Evolutionary conservation across 2,329 filamentous ascomycete species (phyloP).

Genomic region (Alternaria sp.): DNA sequence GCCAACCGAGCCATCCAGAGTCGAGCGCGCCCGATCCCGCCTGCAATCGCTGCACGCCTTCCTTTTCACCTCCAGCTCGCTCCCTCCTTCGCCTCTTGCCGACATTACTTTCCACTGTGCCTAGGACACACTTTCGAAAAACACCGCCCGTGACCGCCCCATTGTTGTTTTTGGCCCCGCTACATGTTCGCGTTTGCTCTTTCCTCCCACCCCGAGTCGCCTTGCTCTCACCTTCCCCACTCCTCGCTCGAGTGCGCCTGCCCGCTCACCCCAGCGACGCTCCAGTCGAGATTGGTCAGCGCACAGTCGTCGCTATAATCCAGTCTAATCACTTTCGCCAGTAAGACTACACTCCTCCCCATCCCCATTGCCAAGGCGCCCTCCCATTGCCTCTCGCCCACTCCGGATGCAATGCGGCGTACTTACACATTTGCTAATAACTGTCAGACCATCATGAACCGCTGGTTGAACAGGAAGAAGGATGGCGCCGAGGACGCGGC

Average conservation of each 20-base stretch:
- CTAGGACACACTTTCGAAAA: neutral
- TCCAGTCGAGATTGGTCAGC: neutral
- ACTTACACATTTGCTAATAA: constrained; percentile 19
- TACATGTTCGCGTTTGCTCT: constrained; percentile 36
- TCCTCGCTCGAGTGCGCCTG: constrained; percentile 9
- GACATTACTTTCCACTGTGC: neutral
- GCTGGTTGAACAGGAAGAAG: constrained; percentile 77
- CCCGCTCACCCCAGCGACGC: constrained; percentile 5
- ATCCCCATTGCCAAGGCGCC: neutral
- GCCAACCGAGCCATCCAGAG: constrained; percentile 18
- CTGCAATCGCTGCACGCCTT: constrained; percentile 5
- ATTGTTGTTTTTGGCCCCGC: constrained; percentile 17
- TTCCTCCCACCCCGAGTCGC: constrained; percentile 15
- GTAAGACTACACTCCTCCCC: constrained; percentile 21
- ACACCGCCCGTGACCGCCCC: neutral
- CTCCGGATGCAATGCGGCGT: constrained; percentile 4
- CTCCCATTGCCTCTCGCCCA: constrained; percentile 2
- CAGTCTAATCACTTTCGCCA: constrained; percentile 1
- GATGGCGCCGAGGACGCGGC: constrained; percentile 42
- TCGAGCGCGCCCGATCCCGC: neutral
- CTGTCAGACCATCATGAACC: constrained; percentile 67
- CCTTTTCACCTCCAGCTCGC: neutral
- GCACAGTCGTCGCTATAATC: constrained; percentile 1
- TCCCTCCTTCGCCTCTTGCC: neutral
- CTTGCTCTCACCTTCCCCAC: constrained; percentile 5